phyloP scores from a whole-genome alignment of 805 yeast genomes.

The Alloascoidea hylecoeti region DNA sequence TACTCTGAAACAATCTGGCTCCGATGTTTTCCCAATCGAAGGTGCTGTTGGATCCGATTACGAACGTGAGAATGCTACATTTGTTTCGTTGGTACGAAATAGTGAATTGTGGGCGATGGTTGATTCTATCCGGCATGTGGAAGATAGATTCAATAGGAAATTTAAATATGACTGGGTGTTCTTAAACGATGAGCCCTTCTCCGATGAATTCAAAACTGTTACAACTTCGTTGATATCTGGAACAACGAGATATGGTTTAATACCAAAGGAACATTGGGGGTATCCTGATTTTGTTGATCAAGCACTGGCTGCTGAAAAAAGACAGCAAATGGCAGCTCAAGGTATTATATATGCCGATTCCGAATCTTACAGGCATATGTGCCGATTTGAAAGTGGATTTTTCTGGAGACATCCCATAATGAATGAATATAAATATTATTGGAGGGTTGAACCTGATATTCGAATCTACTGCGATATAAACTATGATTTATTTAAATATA shows the following conservation, averaged over 20 bases:
- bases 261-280: constrained; percentile 76
- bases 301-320: constrained; percentile 47
- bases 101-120: constrained; percentile 43
- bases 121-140: constrained; percentile 52
- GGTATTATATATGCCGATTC: constrained; percentile 63
- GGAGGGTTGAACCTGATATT: constrained; percentile 87
- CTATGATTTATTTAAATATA: constrained; percentile 67
- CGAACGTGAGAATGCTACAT: constrained; percentile 25
- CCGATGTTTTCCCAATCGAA: background rate
- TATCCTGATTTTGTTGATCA: constrained; percentile 72
- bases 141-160: constrained; percentile 65
- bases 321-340: constrained; percentile 38
- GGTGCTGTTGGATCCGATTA: background rate
- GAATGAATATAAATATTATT: constrained; percentile 67
- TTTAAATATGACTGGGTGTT: constrained; percentile 89
- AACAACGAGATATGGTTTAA: constrained; percentile 51
- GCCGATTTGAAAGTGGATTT: constrained; percentile 77
- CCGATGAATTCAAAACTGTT: constrained; percentile 48
- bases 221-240: constrained; percentile 50
- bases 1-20: background rate
- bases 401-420: constrained; percentile 62
- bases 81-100: constrained; percentile 53
- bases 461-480: constrained; percentile 63
- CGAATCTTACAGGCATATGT: constrained; percentile 77
- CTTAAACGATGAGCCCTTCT: constrained; percentile 67